These are phyloP conservation scores for Pseudocercospora ulei DNA, from an alignment of 2,329 filamentous ascomycete species.

Conservation along the genomic window DNA sequence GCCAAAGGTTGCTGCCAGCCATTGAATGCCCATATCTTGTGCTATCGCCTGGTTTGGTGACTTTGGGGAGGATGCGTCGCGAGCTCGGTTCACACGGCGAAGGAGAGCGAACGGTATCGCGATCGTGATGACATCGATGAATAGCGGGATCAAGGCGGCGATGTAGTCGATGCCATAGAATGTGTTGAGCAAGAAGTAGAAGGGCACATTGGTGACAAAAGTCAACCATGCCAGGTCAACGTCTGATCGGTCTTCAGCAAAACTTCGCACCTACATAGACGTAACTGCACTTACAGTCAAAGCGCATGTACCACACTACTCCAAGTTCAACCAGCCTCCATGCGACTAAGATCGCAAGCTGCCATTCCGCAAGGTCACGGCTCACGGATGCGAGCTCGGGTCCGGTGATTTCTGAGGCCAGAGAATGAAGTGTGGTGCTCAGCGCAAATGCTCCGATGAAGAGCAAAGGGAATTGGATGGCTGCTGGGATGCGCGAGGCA, in stretches of 20 bases:
- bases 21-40: conserved; percentile 53
- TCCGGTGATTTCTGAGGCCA: conserved; percentile 51
- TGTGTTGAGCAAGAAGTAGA: conserved; percentile 61
- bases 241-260: conserved; percentile 26
- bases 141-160: conserved; percentile 53
- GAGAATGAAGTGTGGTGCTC: conserved; percentile 55
- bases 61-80: conserved; percentile 44
- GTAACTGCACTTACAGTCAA: conserved; percentile 57
- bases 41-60: conserved; percentile 41
- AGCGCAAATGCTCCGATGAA: conserved; percentile 51
- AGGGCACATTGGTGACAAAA: conserved; percentile 63
- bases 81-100: conserved; percentile 56
- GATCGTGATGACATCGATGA: conserved; percentile 59
- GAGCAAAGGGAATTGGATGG: conserved; percentile 38
- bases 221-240: conserved; percentile 40
- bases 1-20: conserved; percentile 58
- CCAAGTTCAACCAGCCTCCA: conserved; percentile 58
- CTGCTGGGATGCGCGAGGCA: conserved; percentile 28
- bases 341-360: conserved; percentile 48
- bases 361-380: conserved; percentile 51
- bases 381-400: conserved; percentile 60
- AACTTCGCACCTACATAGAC: too few species aligned
- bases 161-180: conserved; percentile 63
- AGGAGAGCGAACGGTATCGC: conserved; percentile 67
- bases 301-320: conserved; percentile 62